phyloP scores from a whole-genome alignment of 2,329 filamentous ascomycete genomes.

The Fusarium buxicola region DNA sequence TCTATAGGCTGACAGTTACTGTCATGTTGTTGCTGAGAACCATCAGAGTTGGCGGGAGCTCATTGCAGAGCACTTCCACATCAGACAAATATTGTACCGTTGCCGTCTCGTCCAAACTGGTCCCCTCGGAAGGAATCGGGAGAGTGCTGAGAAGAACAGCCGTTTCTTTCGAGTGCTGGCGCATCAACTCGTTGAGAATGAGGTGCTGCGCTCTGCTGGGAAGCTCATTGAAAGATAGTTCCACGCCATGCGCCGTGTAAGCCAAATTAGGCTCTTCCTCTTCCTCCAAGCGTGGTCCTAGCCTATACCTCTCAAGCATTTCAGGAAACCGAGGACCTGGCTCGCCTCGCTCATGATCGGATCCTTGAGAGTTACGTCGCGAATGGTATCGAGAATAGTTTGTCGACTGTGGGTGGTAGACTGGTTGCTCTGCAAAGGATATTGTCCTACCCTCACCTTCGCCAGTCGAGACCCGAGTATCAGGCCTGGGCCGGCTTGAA shows the following conservation, averaged over 20 bases:
- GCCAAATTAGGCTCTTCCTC: slow-evolving; percentile 51
- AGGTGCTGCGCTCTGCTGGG: slow-evolving; percentile 87
- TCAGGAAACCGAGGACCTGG: slow-evolving; percentile 58
- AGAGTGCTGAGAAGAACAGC: slow-evolving; percentile 87
- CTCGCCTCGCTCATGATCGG: slow-evolving; percentile 48
- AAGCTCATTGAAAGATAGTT: slow-evolving; percentile 87
- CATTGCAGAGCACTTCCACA: slow-evolving; percentile 81
- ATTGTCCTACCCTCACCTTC: slow-evolving; percentile 68
- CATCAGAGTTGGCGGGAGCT: slow-evolving; percentile 79
- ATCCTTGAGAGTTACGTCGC: slow-evolving; percentile 53
- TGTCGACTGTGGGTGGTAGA: slow-evolving; percentile 33
- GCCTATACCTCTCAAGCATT: slow-evolving; percentile 55
- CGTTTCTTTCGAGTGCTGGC: slow-evolving; percentile 73
- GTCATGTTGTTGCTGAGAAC: slow-evolving; percentile 93
- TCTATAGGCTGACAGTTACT: slow-evolving; percentile 78
- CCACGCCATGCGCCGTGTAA: slow-evolving; percentile 70
- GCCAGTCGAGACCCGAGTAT: slow-evolving; percentile 68
- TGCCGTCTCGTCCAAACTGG: slow-evolving; percentile 74
- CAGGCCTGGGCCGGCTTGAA: slow-evolving; percentile 71
- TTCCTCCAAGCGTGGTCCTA: slow-evolving; percentile 40
- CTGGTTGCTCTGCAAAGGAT: slow-evolving; percentile 66
- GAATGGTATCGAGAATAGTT: slow-evolving; percentile 49
- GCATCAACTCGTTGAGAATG: slow-evolving; percentile 87
- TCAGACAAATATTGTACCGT: slow-evolving; percentile 81
- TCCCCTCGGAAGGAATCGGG: slow-evolving; percentile 83